These are phyloP conservation scores for Microbotryum lychnidis-dioicae DNA, from an alignment of 1,284 basidiomycete species.

Conservation along the genomic window DNA sequence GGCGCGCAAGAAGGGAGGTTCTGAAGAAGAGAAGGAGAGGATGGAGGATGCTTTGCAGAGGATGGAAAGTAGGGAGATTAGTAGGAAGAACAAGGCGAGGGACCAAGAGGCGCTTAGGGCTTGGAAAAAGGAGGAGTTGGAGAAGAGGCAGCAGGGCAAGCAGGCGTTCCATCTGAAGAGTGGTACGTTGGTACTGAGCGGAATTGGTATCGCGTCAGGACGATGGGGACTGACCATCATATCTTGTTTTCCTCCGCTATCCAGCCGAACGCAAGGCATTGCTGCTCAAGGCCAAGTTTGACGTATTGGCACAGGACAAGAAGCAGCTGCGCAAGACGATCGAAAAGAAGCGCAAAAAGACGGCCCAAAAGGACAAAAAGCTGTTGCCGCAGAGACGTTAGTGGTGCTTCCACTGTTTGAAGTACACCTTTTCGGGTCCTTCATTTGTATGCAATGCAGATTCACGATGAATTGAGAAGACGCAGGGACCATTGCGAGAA, in stretches of 20 bases:
- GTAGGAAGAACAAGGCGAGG: conserved; percentile 47
- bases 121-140: conserved; percentile 59
- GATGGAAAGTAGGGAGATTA: conserved; percentile 59
- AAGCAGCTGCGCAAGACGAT: conserved; percentile 31
- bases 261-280: conserved; percentile 29
- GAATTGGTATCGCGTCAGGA: neutral
- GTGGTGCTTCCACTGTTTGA: neutral
- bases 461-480: too few relatives aligned
- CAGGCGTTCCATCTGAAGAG: conserved; percentile 80
- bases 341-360: conserved; percentile 30
- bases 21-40: conserved; percentile 59
- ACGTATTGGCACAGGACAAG: conserved; percentile 33
- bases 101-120: conserved; percentile 51
- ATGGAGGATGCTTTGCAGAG: conserved; percentile 62
- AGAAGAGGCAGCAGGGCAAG: conserved; percentile 68
- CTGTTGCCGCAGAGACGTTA: conserved; percentile 21
- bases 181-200: conserved; percentile 46
- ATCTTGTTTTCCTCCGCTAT: too few relatives aligned
- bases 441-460: too few relatives aligned
- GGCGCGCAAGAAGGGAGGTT: conserved; percentile 59
- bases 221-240: too few relatives aligned
- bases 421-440: too few relatives aligned
- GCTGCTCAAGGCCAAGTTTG: conserved; percentile 31
- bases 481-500: too few relatives aligned
- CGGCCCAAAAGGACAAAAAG: conserved; percentile 31